Percentiles rank a stretch among this genome's conserved stretches.
Evolutionary conservation across 2,329 filamentous ascomycete genomes (phyloP).

Genomic region (Fonsecaea pedrosoi): DNA sequence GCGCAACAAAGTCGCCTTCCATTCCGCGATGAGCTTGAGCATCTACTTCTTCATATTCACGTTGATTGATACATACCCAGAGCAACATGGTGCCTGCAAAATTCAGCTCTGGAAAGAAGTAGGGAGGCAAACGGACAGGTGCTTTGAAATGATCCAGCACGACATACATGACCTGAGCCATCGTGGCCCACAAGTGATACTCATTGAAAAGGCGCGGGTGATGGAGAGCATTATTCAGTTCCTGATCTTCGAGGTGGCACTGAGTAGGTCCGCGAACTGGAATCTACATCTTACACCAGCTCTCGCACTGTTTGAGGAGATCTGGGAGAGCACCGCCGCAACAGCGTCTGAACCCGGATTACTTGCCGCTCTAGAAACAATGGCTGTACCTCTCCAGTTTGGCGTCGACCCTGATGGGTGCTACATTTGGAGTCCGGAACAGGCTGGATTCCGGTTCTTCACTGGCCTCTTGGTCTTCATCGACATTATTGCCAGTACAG

Average conservation of each 20-base stretch:
- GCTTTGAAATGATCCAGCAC: constrained; percentile 33
- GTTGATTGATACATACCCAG: constrained; percentile 21
- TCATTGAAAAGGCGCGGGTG: constrained; percentile 39
- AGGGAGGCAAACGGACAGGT: constrained; percentile 25
- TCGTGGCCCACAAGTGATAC: constrained; percentile 13
- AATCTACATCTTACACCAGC: constrained; percentile 46
- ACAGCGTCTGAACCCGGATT: background rate
- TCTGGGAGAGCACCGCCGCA: constrained; percentile 1
- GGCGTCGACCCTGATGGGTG: constrained; percentile 1
- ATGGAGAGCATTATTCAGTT: constrained; percentile 48
- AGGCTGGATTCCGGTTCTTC: constrained; percentile 48
- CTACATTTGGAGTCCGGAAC: constrained; percentile 45
- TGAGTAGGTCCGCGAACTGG: constrained; percentile 41
- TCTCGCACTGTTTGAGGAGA: constrained; percentile 42
- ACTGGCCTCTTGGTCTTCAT: constrained; percentile 46
- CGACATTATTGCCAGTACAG: constrained; percentile 48
- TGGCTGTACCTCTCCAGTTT: constrained; percentile 11
- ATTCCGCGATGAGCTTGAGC: constrained; percentile 62
- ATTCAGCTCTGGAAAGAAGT: constrained; percentile 17
- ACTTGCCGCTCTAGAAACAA: constrained; percentile 10
- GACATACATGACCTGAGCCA: constrained; percentile 37
- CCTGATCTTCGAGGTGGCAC: constrained; percentile 45
- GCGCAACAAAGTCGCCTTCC: constrained; percentile 60
- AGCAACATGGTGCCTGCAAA: constrained; percentile 9
- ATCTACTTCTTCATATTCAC: constrained; percentile 63